Percentiles rank a stretch among this genome's conserved stretches.
phyloP scores from a whole-genome alignment of 805 yeast genomes.

The Ogataea methanolica region DNA sequence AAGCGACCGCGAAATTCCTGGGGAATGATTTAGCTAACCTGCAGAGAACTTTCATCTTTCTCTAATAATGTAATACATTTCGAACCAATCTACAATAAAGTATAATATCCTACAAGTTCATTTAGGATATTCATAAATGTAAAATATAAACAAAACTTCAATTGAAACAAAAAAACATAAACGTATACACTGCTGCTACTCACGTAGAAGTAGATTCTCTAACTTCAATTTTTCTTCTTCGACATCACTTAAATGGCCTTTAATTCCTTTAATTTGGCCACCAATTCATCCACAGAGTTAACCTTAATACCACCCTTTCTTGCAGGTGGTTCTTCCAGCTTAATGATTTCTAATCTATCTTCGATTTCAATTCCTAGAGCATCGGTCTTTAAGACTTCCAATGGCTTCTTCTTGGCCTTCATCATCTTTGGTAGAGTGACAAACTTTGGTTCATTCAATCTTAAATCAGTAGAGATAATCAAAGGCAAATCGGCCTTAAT shows the following conservation, averaged over 20 bases:
- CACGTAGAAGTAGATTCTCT: not conserved
- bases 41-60: no score
- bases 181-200: not conserved
- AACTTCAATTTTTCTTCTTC: no score
- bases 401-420: conserved; percentile 97
- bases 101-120: no score
- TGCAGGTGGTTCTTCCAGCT: conserved; percentile 80
- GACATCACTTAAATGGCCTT: conserved; percentile 50
- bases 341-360: conserved; percentile 61
- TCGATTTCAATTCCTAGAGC: conserved; percentile 68
- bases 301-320: conserved; percentile 83
- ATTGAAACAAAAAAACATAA: no score
- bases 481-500: conserved; percentile 75
- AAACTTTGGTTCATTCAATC: conserved; percentile 92
- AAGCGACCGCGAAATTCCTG: no score
- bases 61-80: no score
- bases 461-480: conserved; percentile 86
- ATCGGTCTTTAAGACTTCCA: conserved; percentile 57
- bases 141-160: no score
- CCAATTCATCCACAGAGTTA: conserved; percentile 73
- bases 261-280: conserved; percentile 69
- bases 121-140: no score
- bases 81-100: no score
- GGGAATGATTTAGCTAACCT: no score
- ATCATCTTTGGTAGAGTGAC: conserved; percentile 94